phyloP scores from a whole-genome alignment of 1,139 yeast species.

The Yamadazyma dushanensis region DNA sequence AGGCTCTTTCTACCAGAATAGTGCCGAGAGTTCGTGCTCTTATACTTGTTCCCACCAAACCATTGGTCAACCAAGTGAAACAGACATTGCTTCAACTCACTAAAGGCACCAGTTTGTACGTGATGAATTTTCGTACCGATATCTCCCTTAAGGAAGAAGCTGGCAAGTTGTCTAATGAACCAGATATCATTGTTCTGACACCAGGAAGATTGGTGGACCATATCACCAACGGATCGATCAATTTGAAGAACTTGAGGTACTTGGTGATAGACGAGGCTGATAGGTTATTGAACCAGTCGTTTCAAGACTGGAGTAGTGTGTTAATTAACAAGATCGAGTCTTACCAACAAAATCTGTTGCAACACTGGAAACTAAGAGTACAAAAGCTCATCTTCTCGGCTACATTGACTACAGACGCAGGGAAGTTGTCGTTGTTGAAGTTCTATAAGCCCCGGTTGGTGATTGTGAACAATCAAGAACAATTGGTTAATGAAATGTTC shows the following conservation, averaged over 20 bases:
- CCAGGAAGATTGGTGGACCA: slow-evolving; percentile 97
- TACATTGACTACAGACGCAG: slow-evolving; percentile 91
- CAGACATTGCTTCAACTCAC: slow-evolving; percentile 59
- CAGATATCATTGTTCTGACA: slow-evolving; percentile 81
- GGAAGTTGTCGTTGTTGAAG: slow-evolving; percentile 70
- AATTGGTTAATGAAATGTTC: slow-evolving; percentile 52
- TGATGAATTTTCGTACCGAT: slow-evolving; percentile 59
- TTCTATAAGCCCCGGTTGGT: slow-evolving; percentile 70
- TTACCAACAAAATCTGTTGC: slow-evolving; percentile 5
- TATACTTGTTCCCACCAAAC: slow-evolving; percentile 85
- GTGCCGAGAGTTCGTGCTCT: slow-evolving; percentile 79
- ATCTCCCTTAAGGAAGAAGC: slow-evolving; percentile 69
- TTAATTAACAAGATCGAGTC: slow-evolving; percentile 53
- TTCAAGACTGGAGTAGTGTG: slow-evolving; percentile 87
- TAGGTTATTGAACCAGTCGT: slow-evolving; percentile 81
- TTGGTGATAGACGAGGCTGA: slow-evolving; percentile 95
- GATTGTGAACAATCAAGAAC: slow-evolving; percentile 61
- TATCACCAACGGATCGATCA: slow-evolving; percentile 40
- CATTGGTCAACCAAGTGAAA: slow-evolving; percentile 80
- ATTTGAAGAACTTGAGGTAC: slow-evolving; percentile 55
- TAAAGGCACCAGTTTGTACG: slow-evolving; percentile 64
- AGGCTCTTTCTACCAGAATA: slow-evolving; percentile 57
- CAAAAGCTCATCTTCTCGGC: slow-evolving; percentile 85
- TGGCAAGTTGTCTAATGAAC: slow-evolving; percentile 46
- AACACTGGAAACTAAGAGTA: slow-evolving; percentile 28